Base-by-base conservation (phyloP, 805 yeast genomes). In the Candida chauliodis region DNA sequence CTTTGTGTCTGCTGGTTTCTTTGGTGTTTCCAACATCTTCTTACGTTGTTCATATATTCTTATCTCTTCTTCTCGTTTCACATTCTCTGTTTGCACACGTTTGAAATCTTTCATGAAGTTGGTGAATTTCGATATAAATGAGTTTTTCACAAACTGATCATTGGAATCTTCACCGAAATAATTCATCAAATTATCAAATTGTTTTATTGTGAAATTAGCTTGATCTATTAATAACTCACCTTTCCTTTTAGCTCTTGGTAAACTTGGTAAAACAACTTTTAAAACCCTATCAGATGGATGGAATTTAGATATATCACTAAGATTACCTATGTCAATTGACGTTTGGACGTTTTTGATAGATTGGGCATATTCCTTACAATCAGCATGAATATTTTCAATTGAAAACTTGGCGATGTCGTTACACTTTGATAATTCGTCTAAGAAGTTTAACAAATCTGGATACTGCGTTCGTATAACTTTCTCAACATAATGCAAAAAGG, bases 401-500 rank as follows among this genome's bases (percentile, higher is more conserved):
- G 85, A 76, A 19, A 78, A 59, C 40, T 80, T 80, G 9, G 84
- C 71, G 11, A 79, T 73, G 17, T 74, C 78, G 18, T 61, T 50
- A 30, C 83, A 68, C 36, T 65, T 73, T 11, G 65, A 51, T 39
- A 84, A 58, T 37, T 84, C 91, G 38, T 76, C 76, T 24, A 80
- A 65, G 56, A 84, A 84, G 2, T 58, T 68, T 42, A 80, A 69
- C 13, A 78, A 61, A 19, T 81, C 84, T 1, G 89, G 83, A 52
- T 80, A 84, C 43, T 79, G 77, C 1, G 63, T 58, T 41, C 95
- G 60, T n/a, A 83, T 61, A 13, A 81, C 67, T 50, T 74, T 79
- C 51, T 84, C 95, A 41, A 84, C 80, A 48, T 81, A 84, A 52
- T 84, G 91, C 49, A 84, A 65, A 48, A 84, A 77, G 0, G 90